Percentiles rank a stretch among this genome's conserved stretches.
phyloP scores from a whole-genome alignment of 306 rosid species.

The Styphnolobium japonicum region DNA sequence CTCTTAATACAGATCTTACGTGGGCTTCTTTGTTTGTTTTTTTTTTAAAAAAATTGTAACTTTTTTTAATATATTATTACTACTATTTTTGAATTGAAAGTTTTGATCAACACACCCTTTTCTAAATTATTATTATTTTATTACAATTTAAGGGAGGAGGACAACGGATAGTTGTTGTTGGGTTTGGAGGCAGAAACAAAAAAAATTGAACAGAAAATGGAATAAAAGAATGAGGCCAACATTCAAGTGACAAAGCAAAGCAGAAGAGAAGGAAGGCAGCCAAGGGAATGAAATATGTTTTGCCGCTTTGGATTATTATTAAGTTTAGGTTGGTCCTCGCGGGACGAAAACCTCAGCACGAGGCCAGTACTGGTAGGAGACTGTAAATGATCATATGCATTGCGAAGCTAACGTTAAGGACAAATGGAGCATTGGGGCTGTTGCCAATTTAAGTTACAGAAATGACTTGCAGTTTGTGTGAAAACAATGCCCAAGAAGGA shows the following conservation, averaged over 20 bases:
- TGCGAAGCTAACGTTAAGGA: conserved; percentile 13
- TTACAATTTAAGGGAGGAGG: not conserved
- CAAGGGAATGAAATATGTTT: no score
- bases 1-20: not conserved
- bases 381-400: not conserved
- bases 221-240: not conserved
- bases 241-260: conserved; percentile 11
- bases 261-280: not conserved
- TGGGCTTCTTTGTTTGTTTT: not conserved
- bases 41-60: not conserved
- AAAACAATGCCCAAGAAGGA: not conserved
- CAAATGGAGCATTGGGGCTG: not conserved
- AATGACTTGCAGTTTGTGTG: conserved; percentile 4
- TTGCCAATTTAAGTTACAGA: conserved; percentile 20
- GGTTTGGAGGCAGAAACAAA: not conserved
- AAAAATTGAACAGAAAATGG: not conserved
- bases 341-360: conserved; percentile 7
- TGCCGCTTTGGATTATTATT: no score
- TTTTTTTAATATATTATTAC: not conserved
- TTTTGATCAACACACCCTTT: not conserved
- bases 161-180: not conserved
- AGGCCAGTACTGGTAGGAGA: not conserved
- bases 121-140: not conserved
- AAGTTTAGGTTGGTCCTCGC: no score
- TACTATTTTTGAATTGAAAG: not conserved